Percentiles rank a stretch among this genome's conserved stretches.
Evolutionary conservation across 495 filamentous ascomycete genomes (phyloP).

Genomic region (Chaetomium tenue): DNA sequence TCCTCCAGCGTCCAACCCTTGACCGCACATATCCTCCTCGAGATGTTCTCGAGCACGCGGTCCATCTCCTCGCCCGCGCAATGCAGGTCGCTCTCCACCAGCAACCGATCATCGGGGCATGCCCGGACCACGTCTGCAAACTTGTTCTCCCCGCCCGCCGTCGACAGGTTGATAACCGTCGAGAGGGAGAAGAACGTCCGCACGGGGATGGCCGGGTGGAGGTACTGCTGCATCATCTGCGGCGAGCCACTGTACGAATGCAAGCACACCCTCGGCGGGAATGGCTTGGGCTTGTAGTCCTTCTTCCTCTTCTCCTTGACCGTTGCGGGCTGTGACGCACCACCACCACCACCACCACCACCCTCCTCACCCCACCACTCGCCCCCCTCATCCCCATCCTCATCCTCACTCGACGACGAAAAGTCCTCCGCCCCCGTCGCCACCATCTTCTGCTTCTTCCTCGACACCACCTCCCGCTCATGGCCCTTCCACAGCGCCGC

Average conservation of each 20-base stretch:
- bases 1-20: constrained; percentile 75
- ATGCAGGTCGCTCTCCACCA: constrained; percentile 91
- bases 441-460: constrained; percentile 54
- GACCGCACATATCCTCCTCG: constrained; percentile 67
- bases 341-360: not conserved
- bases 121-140: constrained; percentile 64
- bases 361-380: constrained; percentile 25
- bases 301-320: not conserved
- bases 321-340: not conserved
- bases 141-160: constrained; percentile 44
- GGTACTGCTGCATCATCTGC: constrained; percentile 73
- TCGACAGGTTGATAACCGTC: constrained; percentile 71
- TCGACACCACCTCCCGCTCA: constrained; percentile 67
- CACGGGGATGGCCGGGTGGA: constrained; percentile 69
- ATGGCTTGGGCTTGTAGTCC: constrained; percentile 51
- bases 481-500: constrained; percentile 77
- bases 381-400: constrained; percentile 30
- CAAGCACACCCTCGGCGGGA: constrained; percentile 86
- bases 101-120: constrained; percentile 72
- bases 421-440: constrained; percentile 49
- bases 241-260: constrained; percentile 88
- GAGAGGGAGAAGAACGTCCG: constrained; percentile 90
- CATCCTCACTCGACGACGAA: constrained; percentile 44
- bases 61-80: constrained; percentile 84
- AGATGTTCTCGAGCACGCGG: constrained; percentile 66